phyloP scores from a whole-genome alignment of 495 filamentous ascomycete genomes.

The Chaetomidium leptoderma region DNA sequence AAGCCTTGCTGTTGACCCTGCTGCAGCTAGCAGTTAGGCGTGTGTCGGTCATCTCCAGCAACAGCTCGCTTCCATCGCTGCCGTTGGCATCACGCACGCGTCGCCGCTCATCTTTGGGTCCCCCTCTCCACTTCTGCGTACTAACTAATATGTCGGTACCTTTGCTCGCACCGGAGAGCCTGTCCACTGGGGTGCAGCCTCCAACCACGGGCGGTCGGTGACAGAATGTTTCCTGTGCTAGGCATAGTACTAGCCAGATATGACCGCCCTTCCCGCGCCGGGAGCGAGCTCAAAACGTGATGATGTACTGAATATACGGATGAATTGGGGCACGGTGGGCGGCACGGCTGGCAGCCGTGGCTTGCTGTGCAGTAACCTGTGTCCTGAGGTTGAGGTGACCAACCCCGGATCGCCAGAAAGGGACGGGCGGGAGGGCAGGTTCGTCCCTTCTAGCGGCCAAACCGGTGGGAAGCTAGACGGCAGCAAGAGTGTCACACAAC shows the following conservation, averaged over 20 bases:
- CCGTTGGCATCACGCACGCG: too few species aligned
- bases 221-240: background rate
- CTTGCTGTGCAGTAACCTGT: background rate
- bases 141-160: too few species aligned
- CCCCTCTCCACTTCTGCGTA: background rate
- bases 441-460: slow-evolving; percentile 9
- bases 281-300: slow-evolving; percentile 8
- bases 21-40: background rate
- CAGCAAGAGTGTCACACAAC: background rate
- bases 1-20: background rate
- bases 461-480: background rate
- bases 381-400: background rate
- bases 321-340: slow-evolving; percentile 14
- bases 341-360: slow-evolving; percentile 13
- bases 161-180: too few species aligned
- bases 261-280: slow-evolving; percentile 4
- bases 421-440: background rate
- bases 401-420: slow-evolving; percentile 11
- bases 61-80: slow-evolving; percentile 1
- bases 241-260: background rate
- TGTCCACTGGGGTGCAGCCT: background rate
- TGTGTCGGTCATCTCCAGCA: too few species aligned
- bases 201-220: background rate
- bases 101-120: too few species aligned
- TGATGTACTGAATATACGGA: slow-evolving; percentile 19